Conservation (phyloP, 768 basidiomycete species). For the Tulasnella sp. region DNA sequence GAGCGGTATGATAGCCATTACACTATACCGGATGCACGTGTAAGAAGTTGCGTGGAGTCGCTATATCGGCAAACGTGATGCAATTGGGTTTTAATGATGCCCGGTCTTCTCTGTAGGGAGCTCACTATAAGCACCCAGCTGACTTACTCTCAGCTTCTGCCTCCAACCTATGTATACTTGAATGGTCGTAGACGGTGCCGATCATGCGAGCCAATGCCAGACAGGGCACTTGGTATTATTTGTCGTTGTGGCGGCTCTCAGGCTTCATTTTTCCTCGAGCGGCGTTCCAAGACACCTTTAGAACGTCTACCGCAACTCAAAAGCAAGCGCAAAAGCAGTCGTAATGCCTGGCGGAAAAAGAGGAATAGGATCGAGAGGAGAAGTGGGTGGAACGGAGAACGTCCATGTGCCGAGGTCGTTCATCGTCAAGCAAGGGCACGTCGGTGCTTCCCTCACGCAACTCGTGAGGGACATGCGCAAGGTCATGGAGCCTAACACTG, state of each 20-base stretch:
- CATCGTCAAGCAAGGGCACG: conserved; percentile 91
- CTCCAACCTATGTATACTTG: background rate
- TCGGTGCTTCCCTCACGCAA: conserved; percentile 74
- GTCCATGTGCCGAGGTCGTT: conserved; percentile 69
- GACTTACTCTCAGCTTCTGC: too few species aligned
- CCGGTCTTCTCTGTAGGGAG: background rate
- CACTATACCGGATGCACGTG: background rate
- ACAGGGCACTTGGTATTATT: too few species aligned
- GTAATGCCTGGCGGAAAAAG: background rate
- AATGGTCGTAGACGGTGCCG: background rate
- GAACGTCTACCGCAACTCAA: background rate
- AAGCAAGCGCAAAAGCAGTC: background rate
- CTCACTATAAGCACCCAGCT: too few species aligned
- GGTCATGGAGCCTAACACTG: conserved; percentile 98
- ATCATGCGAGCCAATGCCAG: too few species aligned
- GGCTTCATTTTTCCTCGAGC: background rate
- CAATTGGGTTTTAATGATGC: background rate
- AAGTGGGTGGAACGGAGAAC: background rate
- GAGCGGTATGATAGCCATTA: background rate
- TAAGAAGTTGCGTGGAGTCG: background rate
- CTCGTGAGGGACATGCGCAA: conserved; percentile 88
- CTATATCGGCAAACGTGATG: too few species aligned
- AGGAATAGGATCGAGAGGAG: background rate
- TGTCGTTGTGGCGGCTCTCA: background rate
- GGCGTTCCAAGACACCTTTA: too few species aligned